Conservation (phyloP, 192 early-diverging fungal species). For the Pilobolus umbonatus region DNA sequence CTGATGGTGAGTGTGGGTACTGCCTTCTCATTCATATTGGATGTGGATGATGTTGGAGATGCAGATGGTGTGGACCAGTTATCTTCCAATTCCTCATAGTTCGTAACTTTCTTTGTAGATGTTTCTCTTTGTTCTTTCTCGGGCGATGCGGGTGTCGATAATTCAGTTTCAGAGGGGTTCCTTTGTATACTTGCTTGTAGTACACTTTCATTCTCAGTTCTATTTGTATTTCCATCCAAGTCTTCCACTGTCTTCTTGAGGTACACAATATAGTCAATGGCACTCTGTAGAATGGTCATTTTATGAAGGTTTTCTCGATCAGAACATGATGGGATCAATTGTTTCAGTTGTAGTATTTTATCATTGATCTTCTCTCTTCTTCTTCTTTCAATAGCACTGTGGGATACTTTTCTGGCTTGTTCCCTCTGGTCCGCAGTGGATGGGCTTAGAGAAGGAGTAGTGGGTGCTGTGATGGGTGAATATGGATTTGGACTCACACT, state of each 20-base stretch:
- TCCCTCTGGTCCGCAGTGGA: constrained; percentile 53
- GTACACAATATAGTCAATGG: constrained; percentile 68
- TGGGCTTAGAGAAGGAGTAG: background rate
- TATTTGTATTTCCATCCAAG: constrained; percentile 5
- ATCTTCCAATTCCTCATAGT: background rate
- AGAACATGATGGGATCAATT: constrained; percentile 64
- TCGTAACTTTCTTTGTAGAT: background rate
- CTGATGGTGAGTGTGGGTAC: no score
- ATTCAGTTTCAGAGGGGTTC: constrained; percentile 27
- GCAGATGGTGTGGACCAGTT: background rate
- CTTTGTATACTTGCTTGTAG: no score
- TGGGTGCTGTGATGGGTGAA: background rate
- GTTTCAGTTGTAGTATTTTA: constrained; percentile 70
- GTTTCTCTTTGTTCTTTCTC: background rate
- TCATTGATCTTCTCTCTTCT: constrained; percentile 84
- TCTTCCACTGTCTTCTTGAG: constrained; percentile 39
- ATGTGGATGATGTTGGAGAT: background rate
- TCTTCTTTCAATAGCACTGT: constrained; percentile 79
- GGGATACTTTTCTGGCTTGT: constrained; percentile 70
- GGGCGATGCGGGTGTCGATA: background rate
- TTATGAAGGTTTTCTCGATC: constrained; percentile 67
- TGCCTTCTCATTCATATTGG: background rate
- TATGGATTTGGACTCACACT: background rate
- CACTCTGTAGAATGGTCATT: constrained; percentile 61
- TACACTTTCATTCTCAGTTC: constrained; percentile 17